These are phyloP conservation scores for Ascochyta clinopodiicola DNA, from an alignment of 2,329 filamentous ascomycete species.

Conservation along the genomic window DNA sequence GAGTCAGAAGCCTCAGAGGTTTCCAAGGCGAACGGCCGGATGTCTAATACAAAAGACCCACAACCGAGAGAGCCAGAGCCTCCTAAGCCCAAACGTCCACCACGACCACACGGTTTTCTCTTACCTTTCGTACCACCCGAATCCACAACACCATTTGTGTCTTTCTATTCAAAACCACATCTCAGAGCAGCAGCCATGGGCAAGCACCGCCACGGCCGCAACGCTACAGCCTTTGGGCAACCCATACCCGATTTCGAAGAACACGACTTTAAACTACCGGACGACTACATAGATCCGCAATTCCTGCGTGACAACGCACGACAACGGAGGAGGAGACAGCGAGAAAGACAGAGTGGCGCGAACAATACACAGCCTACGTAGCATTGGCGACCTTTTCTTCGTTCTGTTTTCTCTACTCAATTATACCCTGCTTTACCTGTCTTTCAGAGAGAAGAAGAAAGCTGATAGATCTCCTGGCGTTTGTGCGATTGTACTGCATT, in stretches of 20 bases:
- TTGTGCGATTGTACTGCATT: neutral
- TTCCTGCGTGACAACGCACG: slow-evolving; percentile 64
- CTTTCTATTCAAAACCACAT: slow-evolving; percentile 83
- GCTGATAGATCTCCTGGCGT: neutral
- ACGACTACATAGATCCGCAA: slow-evolving; percentile 62
- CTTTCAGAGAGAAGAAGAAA: neutral
- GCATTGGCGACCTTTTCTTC: neutral
- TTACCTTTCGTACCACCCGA: slow-evolving; percentile 38
- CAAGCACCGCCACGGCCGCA: slow-evolving; percentile 72
- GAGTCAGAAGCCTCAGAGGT: slow-evolving; percentile 47
- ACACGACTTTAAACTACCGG: slow-evolving; percentile 76
- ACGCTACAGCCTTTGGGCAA: slow-evolving; percentile 79
- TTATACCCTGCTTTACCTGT: slow-evolving; percentile 20
- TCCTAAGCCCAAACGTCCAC: slow-evolving; percentile 40
- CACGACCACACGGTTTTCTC: slow-evolving; percentile 42
- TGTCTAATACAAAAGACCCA: slow-evolving; percentile 35
- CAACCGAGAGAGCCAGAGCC: slow-evolving; percentile 53
- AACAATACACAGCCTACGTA: slow-evolving; percentile 11
- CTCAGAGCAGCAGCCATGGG: slow-evolving; percentile 81
- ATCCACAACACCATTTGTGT: slow-evolving; percentile 72
- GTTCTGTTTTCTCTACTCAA: slow-evolving; percentile 11
- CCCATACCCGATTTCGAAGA: slow-evolving; percentile 76
- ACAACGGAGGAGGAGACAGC: slow-evolving; percentile 66
- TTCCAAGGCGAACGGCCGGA: slow-evolving; percentile 19
- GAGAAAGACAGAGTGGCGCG: slow-evolving; percentile 58